A percentile compares a stretch with the other conserved stretches of the same genome.
These are phyloP conservation scores for Mucor sp. DNA, from an alignment of 371 early-diverging fungal species.

Conservation along the genomic window DNA sequence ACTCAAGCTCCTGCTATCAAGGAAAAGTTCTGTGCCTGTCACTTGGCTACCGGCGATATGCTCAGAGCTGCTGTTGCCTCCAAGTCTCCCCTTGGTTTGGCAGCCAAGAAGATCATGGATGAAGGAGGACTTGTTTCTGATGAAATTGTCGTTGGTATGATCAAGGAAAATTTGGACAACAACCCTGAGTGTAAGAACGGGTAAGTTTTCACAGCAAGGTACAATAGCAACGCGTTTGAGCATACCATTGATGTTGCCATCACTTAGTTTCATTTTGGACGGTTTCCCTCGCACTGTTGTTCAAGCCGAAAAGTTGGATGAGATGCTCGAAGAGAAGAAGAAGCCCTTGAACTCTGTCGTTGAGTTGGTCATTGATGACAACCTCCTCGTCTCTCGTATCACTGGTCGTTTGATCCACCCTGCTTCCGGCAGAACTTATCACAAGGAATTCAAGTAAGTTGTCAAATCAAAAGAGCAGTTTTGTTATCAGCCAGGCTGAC, in stretches of 20 bases:
- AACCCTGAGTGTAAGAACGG: conserved; percentile 94
- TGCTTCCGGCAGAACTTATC: conserved; percentile 95
- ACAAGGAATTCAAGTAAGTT: conserved; percentile 85
- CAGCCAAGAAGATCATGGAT: conserved; percentile 98
- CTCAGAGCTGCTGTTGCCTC: conserved; percentile 95
- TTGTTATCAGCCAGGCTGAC: not conserved
- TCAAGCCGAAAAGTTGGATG: conserved; percentile 98
- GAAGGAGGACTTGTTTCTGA: conserved; percentile 97
- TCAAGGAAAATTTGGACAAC: conserved; percentile 91
- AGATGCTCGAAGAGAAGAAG: conserved; percentile 84
- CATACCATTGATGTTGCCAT: not conserved
- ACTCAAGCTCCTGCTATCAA: conserved; percentile 97
- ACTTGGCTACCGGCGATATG: conserved; percentile 99
- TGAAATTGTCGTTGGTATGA: conserved; percentile 97
- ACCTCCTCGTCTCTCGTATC: conserved; percentile 92
- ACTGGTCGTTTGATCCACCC: conserved; percentile 96
- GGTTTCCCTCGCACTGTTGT: conserved; percentile 99
- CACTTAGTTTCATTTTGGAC: conserved; percentile 94
- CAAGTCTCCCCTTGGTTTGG: conserved; percentile 90
- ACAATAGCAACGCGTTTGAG: not conserved
- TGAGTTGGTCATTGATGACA: conserved; percentile 94
- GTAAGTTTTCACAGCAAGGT: conserved; percentile 22
- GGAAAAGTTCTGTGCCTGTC: conserved; percentile 93
- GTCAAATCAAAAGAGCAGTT: not conserved
- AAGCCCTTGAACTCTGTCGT: conserved; percentile 90